Evolutionary conservation across 148 eudicot species (phyloP), one percentile per base, ranked within the genome.

Genomic region (Bassia scoparia): DNA sequence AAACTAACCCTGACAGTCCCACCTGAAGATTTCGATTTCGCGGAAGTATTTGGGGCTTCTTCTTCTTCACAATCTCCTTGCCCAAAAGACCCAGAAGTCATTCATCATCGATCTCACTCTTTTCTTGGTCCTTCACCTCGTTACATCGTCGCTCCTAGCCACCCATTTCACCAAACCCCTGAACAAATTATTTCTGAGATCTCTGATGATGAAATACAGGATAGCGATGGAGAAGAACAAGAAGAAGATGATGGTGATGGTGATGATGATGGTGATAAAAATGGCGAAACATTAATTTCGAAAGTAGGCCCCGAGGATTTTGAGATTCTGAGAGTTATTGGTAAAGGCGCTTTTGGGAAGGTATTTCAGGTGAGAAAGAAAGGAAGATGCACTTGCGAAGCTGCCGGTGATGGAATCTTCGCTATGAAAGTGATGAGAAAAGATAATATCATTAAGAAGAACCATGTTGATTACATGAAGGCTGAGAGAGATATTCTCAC

Each of bases 401-500:
- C 17, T 54, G 81, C 35, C 72, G 86, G 83, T 13, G 90, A 85
- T 80, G 96, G 91, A 70, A 82, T 93, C 24, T 87, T 79, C 55
- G 98, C 98, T 0, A 90, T 92, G 96, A 92, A 90, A 71, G 96
- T 92, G 55, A 88, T 92, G 96, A 90, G 88, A 76, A 92, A 90
- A 69, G 96, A 88, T 69, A 84, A 85, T 6, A 87, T 90, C 34
- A 88, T 92, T 27, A 90, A 92, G 87, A 92, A 92, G 70, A 90
- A 92, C 74, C 98, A 92, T 80, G 89, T 88, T 29, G 93, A 92
- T 86, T 92, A 92, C 69, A 92, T 92, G 98, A 90, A 74, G 44
- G 98, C 96, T 74, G 98, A 92, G 79, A 90, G 98, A 79, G 96
- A 92, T 88, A 92, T 92, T 81, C 90, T 92, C 58, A 90, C 96